phyloP scores from a whole-genome alignment of 805 yeast species.

The Phaffomyces opuntiae region DNA sequence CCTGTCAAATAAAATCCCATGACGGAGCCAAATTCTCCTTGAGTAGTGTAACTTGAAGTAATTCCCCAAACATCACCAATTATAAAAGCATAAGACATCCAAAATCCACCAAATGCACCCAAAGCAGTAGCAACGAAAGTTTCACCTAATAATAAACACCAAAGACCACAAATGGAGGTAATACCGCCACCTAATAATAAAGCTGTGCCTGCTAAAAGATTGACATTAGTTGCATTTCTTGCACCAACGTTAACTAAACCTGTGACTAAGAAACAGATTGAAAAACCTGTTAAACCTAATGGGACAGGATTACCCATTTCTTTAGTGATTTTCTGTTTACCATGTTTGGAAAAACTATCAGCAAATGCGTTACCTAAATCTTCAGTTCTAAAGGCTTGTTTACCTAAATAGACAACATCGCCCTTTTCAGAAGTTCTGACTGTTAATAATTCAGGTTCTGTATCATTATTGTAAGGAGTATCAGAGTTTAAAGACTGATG shows the following conservation, averaged over 20 bases:
- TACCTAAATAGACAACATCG: conserved; percentile 20
- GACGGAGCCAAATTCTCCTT: conserved; percentile 33
- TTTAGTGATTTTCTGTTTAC: not conserved
- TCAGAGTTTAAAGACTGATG: not conserved
- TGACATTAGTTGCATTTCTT: conserved; percentile 34
- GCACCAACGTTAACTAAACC: conserved; percentile 42
- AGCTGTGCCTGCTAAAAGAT: conserved; percentile 37
- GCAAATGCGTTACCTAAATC: not conserved
- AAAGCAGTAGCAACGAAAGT: conserved; percentile 50
- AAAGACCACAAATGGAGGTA: conserved; percentile 42
- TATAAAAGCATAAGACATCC: conserved; percentile 42
- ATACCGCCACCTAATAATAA: conserved; percentile 43
- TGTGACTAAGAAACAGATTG: conserved; percentile 38
- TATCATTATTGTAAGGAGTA: not conserved
- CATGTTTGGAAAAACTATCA: not conserved
- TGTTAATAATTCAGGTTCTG: not conserved
- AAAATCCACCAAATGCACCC: conserved; percentile 47
- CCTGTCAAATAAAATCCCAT: conserved; percentile 42
- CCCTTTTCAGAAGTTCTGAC: conserved; percentile 28
- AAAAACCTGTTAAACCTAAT: conserved; percentile 43
- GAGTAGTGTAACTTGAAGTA: conserved; percentile 30
- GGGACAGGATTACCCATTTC: conserved; percentile 38
- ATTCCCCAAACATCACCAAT: conserved; percentile 38
- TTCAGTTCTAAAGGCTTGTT: conserved; percentile 5
- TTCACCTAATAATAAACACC: conserved; percentile 44